Conservation (phyloP, 345 rosid species). For the Pseudoturritis turrita region DNA sequence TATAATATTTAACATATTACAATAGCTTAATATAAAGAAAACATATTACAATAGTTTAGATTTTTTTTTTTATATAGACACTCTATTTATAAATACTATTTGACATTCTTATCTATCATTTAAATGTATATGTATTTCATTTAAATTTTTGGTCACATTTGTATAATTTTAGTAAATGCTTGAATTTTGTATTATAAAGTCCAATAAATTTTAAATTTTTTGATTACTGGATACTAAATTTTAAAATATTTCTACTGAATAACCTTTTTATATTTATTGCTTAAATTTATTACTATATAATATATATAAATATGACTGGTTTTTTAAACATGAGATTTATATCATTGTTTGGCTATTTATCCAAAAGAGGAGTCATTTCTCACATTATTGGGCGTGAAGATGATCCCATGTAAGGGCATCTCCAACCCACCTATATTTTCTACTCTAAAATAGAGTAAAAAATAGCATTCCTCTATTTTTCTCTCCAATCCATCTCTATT, state of each 20-base stretch:
- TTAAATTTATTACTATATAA: too few species aligned
- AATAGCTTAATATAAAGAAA: too few species aligned
- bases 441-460: too few species aligned
- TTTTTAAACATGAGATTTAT: background rate
- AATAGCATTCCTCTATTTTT: too few species aligned
- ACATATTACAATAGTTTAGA: too few species aligned
- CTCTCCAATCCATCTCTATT: too few species aligned
- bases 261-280: too few species aligned
- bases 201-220: background rate
- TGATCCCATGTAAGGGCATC: background rate
- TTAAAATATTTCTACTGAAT: too few species aligned
- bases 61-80: background rate
- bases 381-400: constrained; percentile 1
- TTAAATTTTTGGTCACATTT: background rate
- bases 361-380: background rate
- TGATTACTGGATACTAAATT: too few species aligned
- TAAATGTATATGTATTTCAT: background rate
- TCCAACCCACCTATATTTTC: too few species aligned
- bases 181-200: background rate
- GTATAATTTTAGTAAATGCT: background rate
- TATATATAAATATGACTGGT: background rate
- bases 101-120: background rate
- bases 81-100: background rate
- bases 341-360: background rate
- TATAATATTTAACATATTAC: too few species aligned